phyloP scores from a whole-genome alignment of 2,329 filamentous ascomycete species.

The Volutella citrinella region DNA sequence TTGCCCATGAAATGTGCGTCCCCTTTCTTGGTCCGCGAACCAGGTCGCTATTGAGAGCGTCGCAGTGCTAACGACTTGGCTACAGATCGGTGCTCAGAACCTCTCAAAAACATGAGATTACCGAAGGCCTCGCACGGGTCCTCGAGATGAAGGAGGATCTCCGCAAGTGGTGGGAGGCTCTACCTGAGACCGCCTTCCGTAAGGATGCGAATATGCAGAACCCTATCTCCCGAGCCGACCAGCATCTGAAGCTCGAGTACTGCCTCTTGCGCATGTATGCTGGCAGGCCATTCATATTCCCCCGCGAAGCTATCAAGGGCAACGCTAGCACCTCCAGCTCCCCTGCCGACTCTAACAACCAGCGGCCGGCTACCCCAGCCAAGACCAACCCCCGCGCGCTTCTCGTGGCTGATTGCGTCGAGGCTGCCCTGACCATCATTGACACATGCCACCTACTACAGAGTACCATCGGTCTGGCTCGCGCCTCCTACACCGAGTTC shows the following conservation, averaged over 20 bases:
- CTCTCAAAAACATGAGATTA: slow-evolving; percentile 29
- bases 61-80: slow-evolving; percentile 7
- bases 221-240: slow-evolving; percentile 43
- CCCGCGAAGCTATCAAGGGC: slow-evolving; percentile 23
- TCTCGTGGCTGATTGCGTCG: slow-evolving; percentile 50
- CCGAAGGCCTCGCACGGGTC: slow-evolving; percentile 30
- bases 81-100: slow-evolving; percentile 33
- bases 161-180: slow-evolving; percentile 36
- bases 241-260: slow-evolving; percentile 51
- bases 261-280: slow-evolving; percentile 52
- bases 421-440: slow-evolving; percentile 49
- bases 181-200: slow-evolving; percentile 29
- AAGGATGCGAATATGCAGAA: slow-evolving; percentile 39
- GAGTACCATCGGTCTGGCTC: slow-evolving; percentile 49
- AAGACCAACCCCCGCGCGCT: slow-evolving; percentile 31
- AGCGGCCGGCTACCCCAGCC: slow-evolving; percentile 23
- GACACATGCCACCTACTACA: slow-evolving; percentile 48
- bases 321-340: slow-evolving; percentile 29
- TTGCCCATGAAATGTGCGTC: slow-evolving; percentile 38
- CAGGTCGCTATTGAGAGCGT: too few species aligned
- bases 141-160: slow-evolving; percentile 36
- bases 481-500: slow-evolving; percentile 55
- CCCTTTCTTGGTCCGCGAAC: too few species aligned
- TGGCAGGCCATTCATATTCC: slow-evolving; percentile 51
- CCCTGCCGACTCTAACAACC: slow-evolving; percentile 27